Evolutionary conservation across 306 rosid species (phyloP).

Genomic region (Acacia crassicarpa): DNA sequence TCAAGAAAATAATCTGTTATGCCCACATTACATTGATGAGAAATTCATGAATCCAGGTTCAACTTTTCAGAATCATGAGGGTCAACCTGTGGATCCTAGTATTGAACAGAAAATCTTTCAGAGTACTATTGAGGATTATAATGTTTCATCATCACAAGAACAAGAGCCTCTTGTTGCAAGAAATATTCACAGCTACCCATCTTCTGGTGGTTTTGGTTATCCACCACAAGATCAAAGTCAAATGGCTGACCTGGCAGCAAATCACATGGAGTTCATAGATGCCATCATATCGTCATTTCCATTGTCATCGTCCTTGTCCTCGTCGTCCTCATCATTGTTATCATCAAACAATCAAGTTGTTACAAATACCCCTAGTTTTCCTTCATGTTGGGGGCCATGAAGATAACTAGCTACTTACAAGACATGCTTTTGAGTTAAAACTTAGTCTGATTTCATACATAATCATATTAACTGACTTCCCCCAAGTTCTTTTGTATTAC

Average conservation of each 20-base stretch:
- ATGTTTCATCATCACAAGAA: constrained; percentile 46
- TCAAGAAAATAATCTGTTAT: constrained; percentile 34
- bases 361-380: neutral
- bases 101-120: constrained; percentile 46
- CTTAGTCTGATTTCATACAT: neutral
- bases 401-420: neutral
- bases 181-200: constrained; percentile 16
- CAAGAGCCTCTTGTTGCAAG: constrained; percentile 41
- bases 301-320: constrained; percentile 12
- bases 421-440: neutral
- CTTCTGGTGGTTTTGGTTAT: constrained; percentile 13
- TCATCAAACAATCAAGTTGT: constrained; percentile 2
- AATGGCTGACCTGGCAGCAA: constrained; percentile 1
- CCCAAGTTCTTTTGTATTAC: neutral
- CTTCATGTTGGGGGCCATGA: constrained; percentile 14
- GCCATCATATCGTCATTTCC: constrained; percentile 49
- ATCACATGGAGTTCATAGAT: constrained; percentile 57
- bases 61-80: constrained; percentile 34
- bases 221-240: constrained; percentile 43
- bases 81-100: constrained; percentile 29
- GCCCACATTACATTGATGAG: constrained; percentile 4
- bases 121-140: constrained; percentile 33
- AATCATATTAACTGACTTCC: neutral
- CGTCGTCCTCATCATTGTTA: neutral
- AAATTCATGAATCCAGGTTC: constrained; percentile 37